Percentiles rank a stretch among this genome's conserved stretches.
These are phyloP conservation scores for Neostapfia colusana DNA, from an alignment of 176 grass and related monocot species.

Conservation along the genomic window DNA sequence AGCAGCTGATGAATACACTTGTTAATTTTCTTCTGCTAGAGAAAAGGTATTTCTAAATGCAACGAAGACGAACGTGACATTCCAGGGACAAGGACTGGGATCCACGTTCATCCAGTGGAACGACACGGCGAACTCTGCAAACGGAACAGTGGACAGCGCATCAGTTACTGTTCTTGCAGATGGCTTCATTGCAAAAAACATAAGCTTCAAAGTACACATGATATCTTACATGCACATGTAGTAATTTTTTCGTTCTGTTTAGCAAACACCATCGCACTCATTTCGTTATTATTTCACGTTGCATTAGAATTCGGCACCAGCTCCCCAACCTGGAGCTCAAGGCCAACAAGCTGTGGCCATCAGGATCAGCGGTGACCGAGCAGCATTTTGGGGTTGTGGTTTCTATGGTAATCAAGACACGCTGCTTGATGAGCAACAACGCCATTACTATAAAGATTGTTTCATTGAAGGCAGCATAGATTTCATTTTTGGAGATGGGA, in stretches of 20 bases:
- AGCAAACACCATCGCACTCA: too few relatives aligned
- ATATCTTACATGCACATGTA: too few relatives aligned
- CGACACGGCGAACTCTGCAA: slow-evolving; percentile 57
- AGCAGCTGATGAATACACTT: too few relatives aligned
- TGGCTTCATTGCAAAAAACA: slow-evolving; percentile 64
- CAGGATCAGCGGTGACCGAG: slow-evolving; percentile 48
- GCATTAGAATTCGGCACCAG: slow-evolving; percentile 64
- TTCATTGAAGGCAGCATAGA: slow-evolving; percentile 38
- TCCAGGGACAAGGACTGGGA: slow-evolving; percentile 63
- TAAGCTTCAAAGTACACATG: slow-evolving; percentile 56
- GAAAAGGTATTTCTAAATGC: slow-evolving; percentile 52
- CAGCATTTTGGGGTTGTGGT: slow-evolving; percentile 59
- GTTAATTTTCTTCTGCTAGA: slow-evolving; percentile 44
- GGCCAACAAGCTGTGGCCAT: slow-evolving; percentile 58
- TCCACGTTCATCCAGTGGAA: slow-evolving; percentile 59
- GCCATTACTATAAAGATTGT: slow-evolving; percentile 73
- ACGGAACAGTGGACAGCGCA: slow-evolving; percentile 55
- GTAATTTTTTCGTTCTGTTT: too few relatives aligned
- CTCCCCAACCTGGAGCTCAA: slow-evolving; percentile 46
- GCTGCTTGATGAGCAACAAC: slow-evolving; percentile 48
- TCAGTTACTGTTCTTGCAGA: slow-evolving; percentile 42
- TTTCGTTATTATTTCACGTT: neutral
- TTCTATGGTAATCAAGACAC: slow-evolving; percentile 74
- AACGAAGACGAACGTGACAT: slow-evolving; percentile 63
- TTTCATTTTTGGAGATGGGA: too few relatives aligned